These are phyloP conservation scores for Musa troglodytarum DNA, from an alignment of 176 grass and related monocot species.

Conservation along the genomic window DNA sequence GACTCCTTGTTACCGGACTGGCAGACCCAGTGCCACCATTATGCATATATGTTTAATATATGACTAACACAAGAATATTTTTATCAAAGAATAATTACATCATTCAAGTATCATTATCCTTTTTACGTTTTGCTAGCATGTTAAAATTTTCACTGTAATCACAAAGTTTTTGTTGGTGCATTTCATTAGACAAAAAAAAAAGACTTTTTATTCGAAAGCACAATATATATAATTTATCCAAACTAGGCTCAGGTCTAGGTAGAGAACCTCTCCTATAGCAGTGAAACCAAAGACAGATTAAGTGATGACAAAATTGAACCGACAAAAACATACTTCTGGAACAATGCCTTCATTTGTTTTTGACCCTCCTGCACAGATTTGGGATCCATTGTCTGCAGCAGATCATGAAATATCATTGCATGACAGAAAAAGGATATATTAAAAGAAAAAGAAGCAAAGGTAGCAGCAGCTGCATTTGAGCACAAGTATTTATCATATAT, in stretches of 20 bases:
- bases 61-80: too few species aligned
- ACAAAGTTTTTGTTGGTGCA: too few species aligned
- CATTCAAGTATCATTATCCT: too few species aligned
- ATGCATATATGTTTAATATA: too few species aligned
- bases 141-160: too few species aligned
- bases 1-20: too few species aligned
- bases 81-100: too few species aligned
- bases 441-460: neutral
- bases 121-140: too few species aligned
- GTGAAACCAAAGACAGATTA: neutral
- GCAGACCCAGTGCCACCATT: too few species aligned
- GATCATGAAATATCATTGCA: slow-evolving; percentile 10
- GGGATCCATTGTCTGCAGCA: slow-evolving; percentile 40
- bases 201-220: neutral
- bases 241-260: neutral
- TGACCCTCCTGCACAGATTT: slow-evolving; percentile 35
- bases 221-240: neutral
- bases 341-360: slow-evolving; percentile 48
- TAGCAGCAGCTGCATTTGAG: neutral
- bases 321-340: slow-evolving; percentile 47
- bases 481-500: neutral
- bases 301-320: slow-evolving; percentile 8
- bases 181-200: neutral
- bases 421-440: neutral
- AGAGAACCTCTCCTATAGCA: neutral